A percentile compares a stretch with the other conserved stretches of the same genome.
Conservation (phyloP, 768 basidiomycete species). For the Phaeotremella fagi region DNA sequence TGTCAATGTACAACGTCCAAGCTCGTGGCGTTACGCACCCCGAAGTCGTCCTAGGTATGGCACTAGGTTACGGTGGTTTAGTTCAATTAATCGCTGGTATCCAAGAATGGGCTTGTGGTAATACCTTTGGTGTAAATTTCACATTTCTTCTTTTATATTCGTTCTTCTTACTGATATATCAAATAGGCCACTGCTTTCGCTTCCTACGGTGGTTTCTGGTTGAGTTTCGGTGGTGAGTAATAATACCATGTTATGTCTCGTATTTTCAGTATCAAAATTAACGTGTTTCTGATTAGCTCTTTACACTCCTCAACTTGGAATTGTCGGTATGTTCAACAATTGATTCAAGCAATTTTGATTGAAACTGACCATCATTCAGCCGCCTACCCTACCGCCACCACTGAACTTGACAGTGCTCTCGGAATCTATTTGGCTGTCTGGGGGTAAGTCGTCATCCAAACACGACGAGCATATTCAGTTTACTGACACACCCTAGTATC, state of each 20-base stretch:
- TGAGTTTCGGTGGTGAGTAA: conserved; percentile 34
- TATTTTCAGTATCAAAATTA: too few species aligned
- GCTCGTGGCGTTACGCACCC: conserved; percentile 31
- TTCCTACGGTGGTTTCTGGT: conserved; percentile 47
- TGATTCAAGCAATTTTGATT: neutral
- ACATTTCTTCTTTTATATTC: neutral
- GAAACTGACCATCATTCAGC: neutral
- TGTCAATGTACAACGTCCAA: conserved; percentile 45
- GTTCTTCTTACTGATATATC: neutral
- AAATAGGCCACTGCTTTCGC: conserved; percentile 37
- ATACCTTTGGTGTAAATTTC: conserved; percentile 44
- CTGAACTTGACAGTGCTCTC: conserved; percentile 30
- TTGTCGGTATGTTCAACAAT: conserved; percentile 12
- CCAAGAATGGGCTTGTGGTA: conserved; percentile 52
- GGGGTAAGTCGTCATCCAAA: conserved; percentile 7
- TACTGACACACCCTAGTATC: conserved; percentile 9
- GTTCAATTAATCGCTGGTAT: conserved; percentile 82
- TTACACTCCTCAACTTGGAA: conserved; percentile 40
- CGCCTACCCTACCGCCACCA: conserved; percentile 24
- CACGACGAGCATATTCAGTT: neutral
- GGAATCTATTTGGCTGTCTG: conserved; percentile 41
- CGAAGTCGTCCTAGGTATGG: conserved; percentile 62
- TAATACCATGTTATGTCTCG: too few species aligned
- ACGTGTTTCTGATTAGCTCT: conserved; percentile 6
- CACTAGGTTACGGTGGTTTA: conserved; percentile 75